Evolutionary conservation across 805 yeast genomes (phyloP).

Genomic region (Starmerella tilneyi): DNA sequence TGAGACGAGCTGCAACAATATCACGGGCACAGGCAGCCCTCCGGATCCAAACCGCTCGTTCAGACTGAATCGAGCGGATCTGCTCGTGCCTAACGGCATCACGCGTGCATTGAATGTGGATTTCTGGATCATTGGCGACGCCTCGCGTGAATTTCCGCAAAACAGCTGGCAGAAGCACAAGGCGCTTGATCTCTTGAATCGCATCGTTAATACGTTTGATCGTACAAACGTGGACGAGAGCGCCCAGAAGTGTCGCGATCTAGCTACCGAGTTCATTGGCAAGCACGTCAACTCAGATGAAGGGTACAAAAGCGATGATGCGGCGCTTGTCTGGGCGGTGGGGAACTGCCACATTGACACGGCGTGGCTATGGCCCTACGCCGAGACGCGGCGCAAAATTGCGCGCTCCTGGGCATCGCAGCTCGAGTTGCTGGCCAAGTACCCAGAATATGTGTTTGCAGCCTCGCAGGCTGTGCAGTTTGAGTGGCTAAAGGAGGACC

Average conservation of each 20-base stretch:
- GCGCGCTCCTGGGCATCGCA: conserved; percentile 96
- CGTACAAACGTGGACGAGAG: conserved; percentile 46
- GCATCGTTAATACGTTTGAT: conserved; percentile 77
- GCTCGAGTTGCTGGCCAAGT: conserved; percentile 66
- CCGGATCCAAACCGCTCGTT: conserved; percentile 68
- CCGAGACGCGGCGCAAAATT: conserved; percentile 84
- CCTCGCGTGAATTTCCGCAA: conserved; percentile 73
- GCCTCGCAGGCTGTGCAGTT: conserved; percentile 96
- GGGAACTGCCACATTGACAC: conserved; percentile 97
- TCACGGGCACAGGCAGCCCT: conserved; percentile 72
- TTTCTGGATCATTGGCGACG: conserved; percentile 82
- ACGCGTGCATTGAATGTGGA: conserved; percentile 73
- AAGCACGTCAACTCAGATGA: conserved; percentile 50
- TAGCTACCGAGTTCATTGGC: conserved; percentile 60
- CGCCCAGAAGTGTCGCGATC: conserved; percentile 51
- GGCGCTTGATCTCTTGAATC: conserved; percentile 70
- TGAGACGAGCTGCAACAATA: conserved; percentile 88
- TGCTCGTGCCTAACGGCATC: conserved; percentile 67
- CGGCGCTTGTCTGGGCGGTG: conserved; percentile 54
- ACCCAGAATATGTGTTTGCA: conserved; percentile 87
- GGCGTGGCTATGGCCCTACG: conserved; percentile 99
- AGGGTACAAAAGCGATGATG: conserved; percentile 37
- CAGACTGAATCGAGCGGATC: conserved; percentile 56
- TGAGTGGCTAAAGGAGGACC: conserved; percentile 79
- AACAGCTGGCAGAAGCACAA: conserved; percentile 72